phyloP scores from a whole-genome alignment of 208 protist species.

The Plasmodiophora brassicae region DNA sequence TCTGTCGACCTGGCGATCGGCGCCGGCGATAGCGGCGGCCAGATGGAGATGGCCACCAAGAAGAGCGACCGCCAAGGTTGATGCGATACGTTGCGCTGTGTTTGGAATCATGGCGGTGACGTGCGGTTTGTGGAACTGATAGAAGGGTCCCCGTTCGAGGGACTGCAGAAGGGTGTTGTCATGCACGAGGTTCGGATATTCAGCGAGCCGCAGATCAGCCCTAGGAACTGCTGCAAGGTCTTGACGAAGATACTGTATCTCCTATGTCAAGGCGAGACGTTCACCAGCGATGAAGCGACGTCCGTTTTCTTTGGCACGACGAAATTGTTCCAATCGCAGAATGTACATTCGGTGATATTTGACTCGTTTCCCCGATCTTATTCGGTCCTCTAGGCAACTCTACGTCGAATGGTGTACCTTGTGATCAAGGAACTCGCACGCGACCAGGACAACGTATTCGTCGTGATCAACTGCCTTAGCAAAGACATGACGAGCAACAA shows the following conservation, averaged over 20 bases:
- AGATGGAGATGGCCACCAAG: too few species aligned
- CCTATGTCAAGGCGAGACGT: slow-evolving; percentile 77
- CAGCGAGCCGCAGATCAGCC: slow-evolving; percentile 34
- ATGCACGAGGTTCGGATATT: slow-evolving; percentile 37
- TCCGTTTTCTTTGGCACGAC: slow-evolving; percentile 95
- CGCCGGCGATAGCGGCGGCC: too few species aligned
- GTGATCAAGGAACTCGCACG: slow-evolving; percentile 92
- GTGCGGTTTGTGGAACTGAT: too few species aligned
- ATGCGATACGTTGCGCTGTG: too few species aligned
- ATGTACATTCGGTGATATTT: slow-evolving; percentile 59
- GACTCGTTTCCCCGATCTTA: background rate
- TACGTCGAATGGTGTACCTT: slow-evolving; percentile 92
- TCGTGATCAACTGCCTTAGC: slow-evolving; percentile 69
- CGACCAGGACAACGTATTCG: slow-evolving; percentile 76
- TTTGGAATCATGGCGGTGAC: too few species aligned
- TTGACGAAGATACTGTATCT: slow-evolving; percentile 91
- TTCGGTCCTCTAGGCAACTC: slow-evolving; percentile 61
- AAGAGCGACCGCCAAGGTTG: too few species aligned
- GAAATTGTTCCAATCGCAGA: slow-evolving; percentile 91
- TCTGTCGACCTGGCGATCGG: too few species aligned
- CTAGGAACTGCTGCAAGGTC: slow-evolving; percentile 50
- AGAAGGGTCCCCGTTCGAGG: slow-evolving; percentile 43
- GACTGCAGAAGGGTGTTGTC: slow-evolving; percentile 38
- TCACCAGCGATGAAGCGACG: slow-evolving; percentile 86
- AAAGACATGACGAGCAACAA: slow-evolving; percentile 88